phyloP scores from a whole-genome alignment of 2,329 filamentous ascomycete species.

The Xylariaceae sp. region DNA sequence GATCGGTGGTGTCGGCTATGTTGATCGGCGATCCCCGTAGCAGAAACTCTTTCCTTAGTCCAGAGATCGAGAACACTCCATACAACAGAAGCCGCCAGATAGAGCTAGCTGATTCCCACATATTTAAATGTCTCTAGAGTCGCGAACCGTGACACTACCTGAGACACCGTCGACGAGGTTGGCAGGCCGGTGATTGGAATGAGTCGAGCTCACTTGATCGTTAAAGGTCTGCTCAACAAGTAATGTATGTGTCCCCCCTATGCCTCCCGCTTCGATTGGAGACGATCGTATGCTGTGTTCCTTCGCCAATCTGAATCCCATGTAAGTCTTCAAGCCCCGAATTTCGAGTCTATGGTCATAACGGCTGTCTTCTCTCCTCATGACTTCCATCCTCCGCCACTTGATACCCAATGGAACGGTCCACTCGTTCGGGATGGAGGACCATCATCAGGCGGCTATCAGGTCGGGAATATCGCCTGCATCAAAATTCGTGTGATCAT shows the following conservation, averaged over 20 bases:
- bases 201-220: not conserved
- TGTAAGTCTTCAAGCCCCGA: not conserved
- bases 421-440: not conserved
- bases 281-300: not conserved
- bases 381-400: not conserved
- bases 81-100: not conserved
- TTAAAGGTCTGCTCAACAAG: not conserved
- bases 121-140: not conserved
- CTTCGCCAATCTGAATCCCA: not conserved
- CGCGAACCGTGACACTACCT: not conserved
- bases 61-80: not conserved
- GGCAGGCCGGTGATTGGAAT: not conserved
- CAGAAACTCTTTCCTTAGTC: not conserved
- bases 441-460: not conserved
- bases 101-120: not conserved
- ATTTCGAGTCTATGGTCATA: not conserved
- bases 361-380: not conserved
- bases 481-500: not conserved
- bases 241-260: not conserved
- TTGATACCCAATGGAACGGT: not conserved
- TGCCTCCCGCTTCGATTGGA: not conserved
- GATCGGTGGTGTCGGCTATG: not conserved
- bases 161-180: not conserved
- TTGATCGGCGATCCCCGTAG: not conserved
- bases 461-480: not conserved